Base-by-base conservation (phyloP, 352 stramenopile genomes). In the Phytophthora sansomeana region DNA sequence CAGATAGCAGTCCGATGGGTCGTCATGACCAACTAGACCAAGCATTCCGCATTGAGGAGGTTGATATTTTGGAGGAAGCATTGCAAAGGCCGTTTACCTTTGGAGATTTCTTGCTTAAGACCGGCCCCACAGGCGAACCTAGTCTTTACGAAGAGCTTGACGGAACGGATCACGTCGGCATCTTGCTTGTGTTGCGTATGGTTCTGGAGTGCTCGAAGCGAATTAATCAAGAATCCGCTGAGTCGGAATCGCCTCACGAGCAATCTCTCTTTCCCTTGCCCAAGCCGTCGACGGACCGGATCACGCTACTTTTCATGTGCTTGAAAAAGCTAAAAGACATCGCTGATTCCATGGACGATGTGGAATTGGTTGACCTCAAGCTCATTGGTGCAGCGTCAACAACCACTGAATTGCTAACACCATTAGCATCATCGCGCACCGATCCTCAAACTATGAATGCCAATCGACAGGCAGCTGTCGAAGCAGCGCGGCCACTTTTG, bases 141-240 rank as follows among this genome's bases (percentile, higher is more conserved):
- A 80, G 72, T 8, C 50, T 94, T 8, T 94, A 89, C 51, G 84
- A 91, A 10, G 52, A 46, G 6, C 70, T 94, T 1, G 59, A 78
- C 39, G 86, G 86, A 9, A 84, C 70, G 0, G 86, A 94, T 52
- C 86, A 94, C 48, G 80, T 94, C 35, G 86, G 81, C 0, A 69
- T 92, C 17, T 74, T 94, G 13, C 59, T 94, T 6, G 71, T 90
- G 14, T 65, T 92, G 17, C 74, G 86, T 4, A 92, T 91, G 81
- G 63, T 90, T 17, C 56, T 94, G 10, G 86, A 94, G 58, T 93
- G 84, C 65, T 90, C 84, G 0, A 94, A 93, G 65, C 79, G 86
- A 8, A 49, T 79, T 5, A 14, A 56, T 1, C 50, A 69, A 41
- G 48, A 75, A 35, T 44, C 57, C 11, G 62, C 43, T 4, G 70